Evolutionary conservation across 257 asterid genomes (phyloP), one percentile per base, ranked within the genome.

Genomic region (Capsicum baccatum): DNA sequence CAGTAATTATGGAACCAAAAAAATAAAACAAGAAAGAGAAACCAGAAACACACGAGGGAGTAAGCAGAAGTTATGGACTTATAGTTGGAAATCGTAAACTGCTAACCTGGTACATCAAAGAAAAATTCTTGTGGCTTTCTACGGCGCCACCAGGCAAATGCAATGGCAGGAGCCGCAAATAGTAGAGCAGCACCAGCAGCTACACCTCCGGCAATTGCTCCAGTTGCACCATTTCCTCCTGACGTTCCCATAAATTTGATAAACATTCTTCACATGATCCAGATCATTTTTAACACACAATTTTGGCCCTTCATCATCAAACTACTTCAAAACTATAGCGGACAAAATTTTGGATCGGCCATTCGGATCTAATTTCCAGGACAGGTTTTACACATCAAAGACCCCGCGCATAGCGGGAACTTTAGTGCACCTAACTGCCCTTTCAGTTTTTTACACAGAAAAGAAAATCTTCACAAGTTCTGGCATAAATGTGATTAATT

Each of bases 111-210:
- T 70, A 90, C 93, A 63, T 90, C 93, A 83, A 90, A 90, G 89
- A 90, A 90, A 87, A 79, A 89, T 50, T 90, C 93, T 62, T 81
- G 87, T 8, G 93, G 89, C 68, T 90, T 90, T 85, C 92, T 87
- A 39, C 91, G 84, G 59, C 92, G 91, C 93, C 93, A 90, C 93
- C 93, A 90, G 2, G 93, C 93, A 89, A 90, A 90, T 70, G 85
- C 88, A 83, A 90, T 85, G 82, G 93, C 93, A 47, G 93, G 93
- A 67, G 88, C 89, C 48, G 93, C 90, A 89, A 90, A 90, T 44
- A 90, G 90, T 69, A 90, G 84, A 87, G 93, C 91, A 70, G 93
- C 93, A 63, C 93, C 93, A 17, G 93, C 93, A 86, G 93, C 93
- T 8, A 90, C 93, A 57, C 91, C 93, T 60, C 91, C 93, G 4